These are phyloP conservation scores for Axilococcus clingmanii DNA, from an alignment of 139 green algal species.

Conservation along the genomic window DNA sequence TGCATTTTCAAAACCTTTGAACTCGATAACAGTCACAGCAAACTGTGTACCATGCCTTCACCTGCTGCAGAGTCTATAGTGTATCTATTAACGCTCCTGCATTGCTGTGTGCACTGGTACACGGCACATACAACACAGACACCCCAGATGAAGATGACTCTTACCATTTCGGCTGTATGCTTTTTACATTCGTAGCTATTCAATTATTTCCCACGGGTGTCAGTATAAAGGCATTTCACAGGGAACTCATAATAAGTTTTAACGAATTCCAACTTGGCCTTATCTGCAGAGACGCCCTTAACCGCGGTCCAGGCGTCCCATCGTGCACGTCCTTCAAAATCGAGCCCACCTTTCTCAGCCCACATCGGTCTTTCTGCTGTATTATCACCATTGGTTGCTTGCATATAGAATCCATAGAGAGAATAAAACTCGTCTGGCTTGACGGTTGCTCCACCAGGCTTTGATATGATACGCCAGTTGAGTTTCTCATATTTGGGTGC, in stretches of 20 bases:
- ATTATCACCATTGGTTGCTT: slow-evolving; percentile 72
- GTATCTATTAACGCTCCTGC: not conserved
- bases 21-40: too few species aligned
- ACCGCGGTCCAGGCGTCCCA: slow-evolving; percentile 77
- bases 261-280: slow-evolving; percentile 69
- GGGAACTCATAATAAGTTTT: slow-evolving; percentile 69
- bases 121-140: slow-evolving; percentile 3
- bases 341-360: slow-evolving; percentile 85
- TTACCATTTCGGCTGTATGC: too few species aligned
- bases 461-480: slow-evolving; percentile 81
- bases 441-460: slow-evolving; percentile 78
- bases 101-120: not conserved
- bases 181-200: too few species aligned
- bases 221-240: slow-evolving; percentile 56
- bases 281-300: slow-evolving; percentile 51
- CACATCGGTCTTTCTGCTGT: slow-evolving; percentile 75
- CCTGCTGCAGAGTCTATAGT: too few species aligned
- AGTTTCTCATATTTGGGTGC: slow-evolving; percentile 64
- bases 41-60: too few species aligned
- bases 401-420: slow-evolving; percentile 52
- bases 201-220: slow-evolving; percentile 22
- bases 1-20: too few species aligned
- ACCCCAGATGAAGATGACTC: too few species aligned
- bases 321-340: slow-evolving; percentile 77
- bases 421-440: slow-evolving; percentile 75